Percentiles rank a stretch among this genome's conserved stretches.
phyloP scores from a whole-genome alignment of 1,139 yeast genomes.

The Candida pseudoviswanathii region DNA sequence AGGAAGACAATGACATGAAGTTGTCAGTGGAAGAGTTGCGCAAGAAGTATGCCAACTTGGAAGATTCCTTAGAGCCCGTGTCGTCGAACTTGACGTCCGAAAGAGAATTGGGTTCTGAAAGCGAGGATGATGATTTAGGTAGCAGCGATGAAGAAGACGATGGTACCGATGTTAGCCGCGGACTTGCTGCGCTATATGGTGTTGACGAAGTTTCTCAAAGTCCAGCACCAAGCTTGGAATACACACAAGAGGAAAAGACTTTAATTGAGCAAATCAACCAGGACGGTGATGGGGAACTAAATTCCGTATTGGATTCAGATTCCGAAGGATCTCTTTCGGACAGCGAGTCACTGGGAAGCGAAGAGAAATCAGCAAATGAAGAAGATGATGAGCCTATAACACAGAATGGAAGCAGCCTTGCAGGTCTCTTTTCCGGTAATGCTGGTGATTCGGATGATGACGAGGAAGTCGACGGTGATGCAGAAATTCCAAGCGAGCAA shows the following conservation, averaged over 20 bases:
- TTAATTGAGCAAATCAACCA: constrained; percentile 26
- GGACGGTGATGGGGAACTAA: constrained; percentile 11
- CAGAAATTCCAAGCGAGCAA: constrained; percentile 10
- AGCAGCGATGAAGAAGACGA: constrained; percentile 24
- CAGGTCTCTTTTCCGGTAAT: constrained; percentile 11
- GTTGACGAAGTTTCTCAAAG: constrained; percentile 13
- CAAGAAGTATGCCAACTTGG: constrained; percentile 61
- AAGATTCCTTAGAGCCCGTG: constrained; percentile 21
- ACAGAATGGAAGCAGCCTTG: constrained; percentile 9
- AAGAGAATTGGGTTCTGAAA: constrained; percentile 9
- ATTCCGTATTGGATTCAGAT: constrained; percentile 27
- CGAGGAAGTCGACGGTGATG: constrained; percentile 15
- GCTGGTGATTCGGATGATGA: constrained; percentile 14
- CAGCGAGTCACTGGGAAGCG: constrained; percentile 14
- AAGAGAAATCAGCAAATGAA: constrained; percentile 2
- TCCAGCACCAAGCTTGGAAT: constrained; percentile 21
- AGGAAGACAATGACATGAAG: constrained; percentile 48
- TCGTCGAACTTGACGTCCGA: constrained; percentile 17
- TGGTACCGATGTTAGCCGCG: constrained; percentile 23
- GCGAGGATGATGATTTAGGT: constrained; percentile 9
- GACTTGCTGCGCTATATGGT: constrained; percentile 38
- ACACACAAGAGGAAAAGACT: constrained; percentile 37
- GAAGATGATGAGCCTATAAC: neutral
- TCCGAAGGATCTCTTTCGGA: constrained; percentile 16
- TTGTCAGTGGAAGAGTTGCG: constrained; percentile 67